phyloP scores from a whole-genome alignment of 2,329 filamentous ascomycete genomes.

The Claviceps purpurea region DNA sequence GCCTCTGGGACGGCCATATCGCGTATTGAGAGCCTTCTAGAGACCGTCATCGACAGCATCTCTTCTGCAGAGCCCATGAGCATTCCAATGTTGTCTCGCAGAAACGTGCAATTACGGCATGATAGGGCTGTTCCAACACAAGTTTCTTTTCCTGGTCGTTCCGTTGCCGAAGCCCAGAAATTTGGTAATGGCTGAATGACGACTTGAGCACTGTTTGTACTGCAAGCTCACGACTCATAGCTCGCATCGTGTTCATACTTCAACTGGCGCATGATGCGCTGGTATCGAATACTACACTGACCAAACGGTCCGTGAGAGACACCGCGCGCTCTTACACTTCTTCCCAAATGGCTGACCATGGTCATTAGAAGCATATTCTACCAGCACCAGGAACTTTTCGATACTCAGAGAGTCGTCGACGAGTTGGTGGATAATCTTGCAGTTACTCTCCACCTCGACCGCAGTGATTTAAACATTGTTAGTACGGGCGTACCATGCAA shows the following conservation, averaged over 20 bases:
- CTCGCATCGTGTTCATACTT: slow-evolving; percentile 43
- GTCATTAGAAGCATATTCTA: slow-evolving; percentile 62
- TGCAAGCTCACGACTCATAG: slow-evolving; percentile 20
- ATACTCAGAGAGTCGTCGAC: slow-evolving; percentile 55
- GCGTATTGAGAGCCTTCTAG: slow-evolving; percentile 23
- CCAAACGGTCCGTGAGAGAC: slow-evolving; percentile 40
- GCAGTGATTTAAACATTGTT: slow-evolving; percentile 59
- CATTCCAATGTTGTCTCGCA: slow-evolving; percentile 15
- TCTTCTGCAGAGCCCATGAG: slow-evolving; percentile 13
- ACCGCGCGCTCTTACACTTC: too few species aligned
- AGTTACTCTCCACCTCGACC: slow-evolving; percentile 49
- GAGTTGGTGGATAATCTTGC: slow-evolving; percentile 62
- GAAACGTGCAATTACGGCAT: slow-evolving; percentile 6
- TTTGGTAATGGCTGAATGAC: slow-evolving; percentile 27
- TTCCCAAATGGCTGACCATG: not conserved
- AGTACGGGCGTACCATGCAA: slow-evolving; percentile 11
- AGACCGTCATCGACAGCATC: slow-evolving; percentile 16
- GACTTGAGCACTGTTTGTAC: not conserved
- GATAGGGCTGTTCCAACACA: slow-evolving; percentile 1
- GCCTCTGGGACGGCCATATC: slow-evolving; percentile 3
- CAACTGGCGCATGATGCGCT: slow-evolving; percentile 47
- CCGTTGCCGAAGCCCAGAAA: slow-evolving; percentile 31
- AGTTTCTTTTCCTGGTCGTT: slow-evolving; percentile 35
- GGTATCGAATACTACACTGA: slow-evolving; percentile 38
- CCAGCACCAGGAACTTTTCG: slow-evolving; percentile 58